Percentiles rank a stretch among this genome's conserved stretches.
Evolutionary conservation across 2,329 filamentous ascomycete genomes (phyloP).

Genomic region (Pseudogymnoascus sp.): DNA sequence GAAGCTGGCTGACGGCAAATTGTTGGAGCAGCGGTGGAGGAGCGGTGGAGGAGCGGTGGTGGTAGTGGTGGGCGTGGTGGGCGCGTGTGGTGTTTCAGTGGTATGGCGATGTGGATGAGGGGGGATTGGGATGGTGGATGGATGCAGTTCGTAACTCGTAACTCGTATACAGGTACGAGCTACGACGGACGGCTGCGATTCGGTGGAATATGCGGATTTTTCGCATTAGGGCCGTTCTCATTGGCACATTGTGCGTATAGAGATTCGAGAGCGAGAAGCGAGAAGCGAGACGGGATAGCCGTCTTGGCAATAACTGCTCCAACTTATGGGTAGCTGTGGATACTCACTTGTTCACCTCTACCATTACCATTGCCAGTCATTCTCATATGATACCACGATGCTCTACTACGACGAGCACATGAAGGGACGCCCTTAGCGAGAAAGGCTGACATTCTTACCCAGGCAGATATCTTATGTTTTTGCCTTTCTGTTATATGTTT

Average conservation of each 20-base stretch:
- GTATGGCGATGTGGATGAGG: conserved; percentile 2
- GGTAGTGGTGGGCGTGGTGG: not conserved
- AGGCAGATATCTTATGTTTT: not conserved
- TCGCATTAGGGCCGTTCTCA: not conserved
- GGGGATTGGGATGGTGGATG: not conserved
- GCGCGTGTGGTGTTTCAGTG: conserved; percentile 1
- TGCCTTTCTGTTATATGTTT: not conserved
- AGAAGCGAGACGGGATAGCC: not conserved
- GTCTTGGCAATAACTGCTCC: not conserved
- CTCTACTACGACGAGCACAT: not conserved
- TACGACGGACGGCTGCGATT: not conserved
- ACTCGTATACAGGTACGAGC: not conserved
- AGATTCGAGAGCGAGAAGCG: not conserved
- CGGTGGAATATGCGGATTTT: not conserved
- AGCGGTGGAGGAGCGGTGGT: not conserved
- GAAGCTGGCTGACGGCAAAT: conserved; percentile 1
- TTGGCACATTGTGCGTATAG: not conserved
- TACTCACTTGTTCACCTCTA: not conserved
- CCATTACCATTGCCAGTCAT: not conserved
- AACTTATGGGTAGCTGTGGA: not conserved
- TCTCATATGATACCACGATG: not conserved
- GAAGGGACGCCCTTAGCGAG: not conserved
- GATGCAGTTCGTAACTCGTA: conserved; percentile 7
- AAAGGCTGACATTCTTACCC: not conserved
- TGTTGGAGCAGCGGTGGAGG: not conserved